Conservation (phyloP, 1,139 yeast genomes). For the Barnettozyma hawaiiensis region DNA sequence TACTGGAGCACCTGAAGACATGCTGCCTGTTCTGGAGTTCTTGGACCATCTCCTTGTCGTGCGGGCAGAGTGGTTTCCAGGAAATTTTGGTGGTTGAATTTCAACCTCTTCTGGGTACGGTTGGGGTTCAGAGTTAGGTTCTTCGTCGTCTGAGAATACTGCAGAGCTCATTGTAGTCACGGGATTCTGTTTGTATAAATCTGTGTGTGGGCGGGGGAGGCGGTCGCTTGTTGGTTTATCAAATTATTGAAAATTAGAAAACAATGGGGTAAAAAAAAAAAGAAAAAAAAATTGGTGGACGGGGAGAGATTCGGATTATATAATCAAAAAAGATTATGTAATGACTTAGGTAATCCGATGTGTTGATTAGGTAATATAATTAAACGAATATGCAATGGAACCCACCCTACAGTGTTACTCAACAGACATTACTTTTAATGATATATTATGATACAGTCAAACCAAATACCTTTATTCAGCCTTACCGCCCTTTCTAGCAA, state of each 20-base stretch:
- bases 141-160: slow-evolving; percentile 29
- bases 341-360: no score
- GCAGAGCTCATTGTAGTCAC: slow-evolving; percentile 26
- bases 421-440: slow-evolving; percentile 6
- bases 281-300: no score
- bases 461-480: slow-evolving; percentile 45
- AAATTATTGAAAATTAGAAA: no score
- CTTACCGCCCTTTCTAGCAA: slow-evolving; percentile 89
- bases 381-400: no score
- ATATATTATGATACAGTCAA: slow-evolving; percentile 10
- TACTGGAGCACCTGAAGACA: slow-evolving; percentile 12
- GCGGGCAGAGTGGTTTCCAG: slow-evolving; percentile 48
- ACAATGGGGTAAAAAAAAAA: not conserved
- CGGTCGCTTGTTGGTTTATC: no score
- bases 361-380: no score
- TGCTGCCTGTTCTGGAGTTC: slow-evolving; percentile 12
- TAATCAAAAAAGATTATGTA: not conserved
- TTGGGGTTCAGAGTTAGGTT: slow-evolving; percentile 13
- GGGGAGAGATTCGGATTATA: not conserved
- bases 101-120: slow-evolving; percentile 22
- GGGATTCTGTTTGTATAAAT: no score
- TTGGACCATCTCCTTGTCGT: slow-evolving; percentile 41
- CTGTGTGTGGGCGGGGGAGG: not conserved
- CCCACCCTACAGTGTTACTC: not conserved
- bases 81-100: slow-evolving; percentile 34